Evolutionary conservation across 106 monocot species (phyloP), one percentile per base, ranked within the genome.

Genomic region (Amphibolis antarctica): DNA sequence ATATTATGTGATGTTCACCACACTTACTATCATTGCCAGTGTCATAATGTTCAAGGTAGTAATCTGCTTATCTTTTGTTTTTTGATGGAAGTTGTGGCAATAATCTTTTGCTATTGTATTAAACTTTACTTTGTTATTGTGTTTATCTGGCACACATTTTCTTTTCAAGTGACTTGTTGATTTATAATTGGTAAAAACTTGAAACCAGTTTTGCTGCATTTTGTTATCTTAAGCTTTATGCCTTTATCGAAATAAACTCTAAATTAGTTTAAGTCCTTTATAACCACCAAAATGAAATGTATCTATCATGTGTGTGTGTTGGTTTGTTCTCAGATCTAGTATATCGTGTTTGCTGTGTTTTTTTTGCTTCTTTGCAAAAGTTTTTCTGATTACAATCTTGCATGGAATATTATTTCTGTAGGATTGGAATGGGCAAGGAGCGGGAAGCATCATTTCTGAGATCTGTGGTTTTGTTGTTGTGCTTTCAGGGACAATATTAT

Each of bases 391-490:
- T 49, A 49, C 5, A 7, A 15, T 49, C 48, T 22, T 3, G 24
- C 10, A 26, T 17, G 1, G 5, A 5, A 46, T 13, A 24, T 7
- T 46, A 7, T 26, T 24, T 42, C 70, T 66, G 45, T 71, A 94
- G 93, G 93, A 94, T 69, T 94, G 89, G 93, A 77, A 83, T 77
- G 93, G 83, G 1, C 93, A 94, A 74, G 60, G 55, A 61, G 54
- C 53, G 25, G 86, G 86, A 73, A 81, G 65, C 70, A 83, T 94
- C 28, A 76, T 70, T 55, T 94, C 89, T 65, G 93, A 94, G 78
- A 84, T 94, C 17, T 94, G 93, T 63, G 93, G 89, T 46, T 89
- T 94, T 52, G 63, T 89, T 59, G 77, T 89, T 42, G 93, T 94
- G 60, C 72, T 94, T 5, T 89, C 83, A n/a, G 93, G 93, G 7